Base-by-base conservation (phyloP, 306 rosid genomes). In the Benincasa hispida region DNA sequence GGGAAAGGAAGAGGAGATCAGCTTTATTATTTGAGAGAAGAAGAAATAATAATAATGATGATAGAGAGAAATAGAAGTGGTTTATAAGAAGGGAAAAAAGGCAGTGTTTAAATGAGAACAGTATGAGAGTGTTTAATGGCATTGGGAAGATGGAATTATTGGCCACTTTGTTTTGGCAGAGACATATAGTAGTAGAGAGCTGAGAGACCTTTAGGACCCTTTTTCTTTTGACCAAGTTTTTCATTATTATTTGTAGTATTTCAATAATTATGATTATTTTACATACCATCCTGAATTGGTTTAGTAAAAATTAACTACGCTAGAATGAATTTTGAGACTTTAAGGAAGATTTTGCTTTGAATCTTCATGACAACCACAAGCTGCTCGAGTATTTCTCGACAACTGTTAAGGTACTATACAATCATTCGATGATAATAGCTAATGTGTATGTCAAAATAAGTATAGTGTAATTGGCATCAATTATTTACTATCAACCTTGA, bases 61-160 rank as follows among this genome's bases (percentile, higher is more conserved):
- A 1, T 18, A 12, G 25, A 13, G 45, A 35, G 51, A 3, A 18
- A 19, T 9, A 62, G 70, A 17, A 34, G 73, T 66, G 30, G 53
- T 37, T 66, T 66, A 66, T 39, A 21, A 66, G 73, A 39, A 37
- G 28, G 57, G 57, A 3, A 19, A 19, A 59, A 35, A 61, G 70
- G 35, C 19, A 61, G 12, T 61, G 67, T 61, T 25, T 25, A 6
- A 13, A 4, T 14, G 35, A 28, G 41, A 61, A 61, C 21, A 61
- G 67, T 58, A 14, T 5, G 28, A 18, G 22, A 10, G 69, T 65
- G 12, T 63, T n/a, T 37, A 37, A 37, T 66, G 73, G 51, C 51
- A 63, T 66, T 66, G 53, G 73, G 53, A 66, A 21, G 73, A 66
- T 37, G 53, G 32, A 66, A 66, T 66, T 66, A 66, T 66, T 66